phyloP scores from a whole-genome alignment of 2,329 filamentous ascomycete genomes.

The Dactylellina drechsleri region DNA sequence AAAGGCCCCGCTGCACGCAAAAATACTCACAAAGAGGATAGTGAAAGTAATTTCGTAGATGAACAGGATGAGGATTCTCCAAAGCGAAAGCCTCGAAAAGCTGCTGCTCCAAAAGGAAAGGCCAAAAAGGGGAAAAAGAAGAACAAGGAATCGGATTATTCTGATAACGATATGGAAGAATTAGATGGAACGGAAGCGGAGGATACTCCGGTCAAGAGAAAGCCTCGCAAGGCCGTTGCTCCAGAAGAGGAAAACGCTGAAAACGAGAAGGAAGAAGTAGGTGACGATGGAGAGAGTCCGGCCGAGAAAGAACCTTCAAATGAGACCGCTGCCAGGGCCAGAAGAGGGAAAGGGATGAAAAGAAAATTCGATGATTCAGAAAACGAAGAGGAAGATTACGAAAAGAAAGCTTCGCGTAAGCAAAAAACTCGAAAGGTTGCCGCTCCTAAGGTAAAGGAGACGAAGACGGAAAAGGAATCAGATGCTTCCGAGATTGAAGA shows the following conservation, averaged over 20 bases:
- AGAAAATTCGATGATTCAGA: not conserved
- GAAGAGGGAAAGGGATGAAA: not conserved
- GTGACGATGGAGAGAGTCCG: not conserved
- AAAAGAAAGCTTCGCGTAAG: not conserved
- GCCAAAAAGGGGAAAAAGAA: slow-evolving; percentile 3
- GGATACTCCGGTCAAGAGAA: not conserved
- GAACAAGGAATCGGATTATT: not conserved
- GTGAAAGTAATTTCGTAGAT: slow-evolving; percentile 13
- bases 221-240: not conserved
- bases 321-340: not conserved
- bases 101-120: not conserved
- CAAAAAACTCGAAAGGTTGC: no score
- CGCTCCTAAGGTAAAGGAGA: no score
- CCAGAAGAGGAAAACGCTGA: not conserved
- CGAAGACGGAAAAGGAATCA: no score
- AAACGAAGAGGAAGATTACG: slow-evolving; percentile 7
- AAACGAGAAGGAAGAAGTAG: not conserved
- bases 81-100: not conserved
- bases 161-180: not conserved
- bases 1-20: not conserved
- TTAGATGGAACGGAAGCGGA: not conserved
- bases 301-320: not conserved
- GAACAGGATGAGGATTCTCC: not conserved
- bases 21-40: slow-evolving; percentile 19
- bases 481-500: no score